phyloP scores from a whole-genome alignment of 352 stramenopile species.

The Globisporangium okanoganense region DNA sequence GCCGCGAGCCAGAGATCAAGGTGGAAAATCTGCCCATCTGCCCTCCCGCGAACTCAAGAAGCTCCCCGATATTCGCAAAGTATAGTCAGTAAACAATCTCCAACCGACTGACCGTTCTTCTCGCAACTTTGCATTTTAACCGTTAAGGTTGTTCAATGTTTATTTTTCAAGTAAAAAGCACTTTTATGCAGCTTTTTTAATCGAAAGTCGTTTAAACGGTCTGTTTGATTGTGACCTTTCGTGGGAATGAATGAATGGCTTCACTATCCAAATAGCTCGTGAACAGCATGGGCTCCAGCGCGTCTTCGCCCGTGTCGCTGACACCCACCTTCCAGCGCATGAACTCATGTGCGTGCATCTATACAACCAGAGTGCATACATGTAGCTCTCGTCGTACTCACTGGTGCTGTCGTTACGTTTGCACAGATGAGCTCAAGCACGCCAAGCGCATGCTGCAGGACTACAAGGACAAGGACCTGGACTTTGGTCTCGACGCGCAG shows the following conservation, averaged over 20 bases:
- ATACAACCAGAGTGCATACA: background rate
- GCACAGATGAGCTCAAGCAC: conserved; percentile 47
- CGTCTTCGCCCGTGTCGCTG: conserved; percentile 37
- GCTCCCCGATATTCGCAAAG: too few relatives aligned
- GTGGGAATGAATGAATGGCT: background rate
- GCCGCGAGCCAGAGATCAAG: too few relatives aligned
- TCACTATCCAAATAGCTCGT: background rate
- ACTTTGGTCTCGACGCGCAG: conserved; percentile 62
- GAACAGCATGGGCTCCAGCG: conserved; percentile 40
- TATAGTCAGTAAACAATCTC: too few relatives aligned
- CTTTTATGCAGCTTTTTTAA: background rate
- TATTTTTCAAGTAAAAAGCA: too few relatives aligned
- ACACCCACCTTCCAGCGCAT: conserved; percentile 51
- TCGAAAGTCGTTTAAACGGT: background rate
- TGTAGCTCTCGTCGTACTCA: background rate
- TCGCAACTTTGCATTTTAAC: too few relatives aligned
- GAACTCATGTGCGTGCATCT: conserved; percentile 30
- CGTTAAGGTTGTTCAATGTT: too few relatives aligned
- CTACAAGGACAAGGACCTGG: conserved; percentile 76
- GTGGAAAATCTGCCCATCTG: too few relatives aligned
- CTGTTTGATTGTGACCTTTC: conserved; percentile 4
- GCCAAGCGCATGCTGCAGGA: conserved; percentile 44
- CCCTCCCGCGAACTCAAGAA: too few relatives aligned
- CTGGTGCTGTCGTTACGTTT: background rate
- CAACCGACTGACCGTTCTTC: too few relatives aligned